Evolutionary conservation across 179 eudicot genomes (phyloP), one percentile per base, ranked within the genome.

Genomic region (Nepenthes alata): DNA sequence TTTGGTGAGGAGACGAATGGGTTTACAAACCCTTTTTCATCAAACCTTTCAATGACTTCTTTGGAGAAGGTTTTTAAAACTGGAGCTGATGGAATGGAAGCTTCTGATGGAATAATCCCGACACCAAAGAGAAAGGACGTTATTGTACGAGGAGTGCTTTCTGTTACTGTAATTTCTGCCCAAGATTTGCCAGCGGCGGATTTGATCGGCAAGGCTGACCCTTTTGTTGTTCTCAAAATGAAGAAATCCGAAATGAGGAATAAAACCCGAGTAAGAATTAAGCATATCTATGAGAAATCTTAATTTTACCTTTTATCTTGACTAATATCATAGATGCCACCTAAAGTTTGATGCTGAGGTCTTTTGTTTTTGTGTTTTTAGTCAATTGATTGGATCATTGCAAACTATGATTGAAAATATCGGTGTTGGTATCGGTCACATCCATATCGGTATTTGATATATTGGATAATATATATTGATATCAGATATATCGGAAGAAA

Each of bases 131-230:
- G 66, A 69, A 88, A 68, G 60, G 87, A 85, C 58, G 72, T 76
- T 35, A 81, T 90, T 37, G 67, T 85, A 16, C 81, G 97, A 79
- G 97, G 97, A 66, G 93, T 90, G 67, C 82, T 90, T 55, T 85
- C 97, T 14, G 88, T 88, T 58, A 88, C 97, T 14, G 80, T 90
- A 56, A 71, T 85, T 47, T 80, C 88, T 8, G 97, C 88, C 15
- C 86, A 90, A 69, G 79, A 85, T 57, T 74, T 90, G 77, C 88
- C 89, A 2, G 80, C 82, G 4, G 70, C 64, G 14, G 97, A 90
- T 75, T 38, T 88, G 7, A 64, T 75, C 77, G 97, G 97, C 13
- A 90, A 90, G 75, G 71, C 97, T 1, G 97, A 90, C 72, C 97
- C 97, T 15, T 88, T 55, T 68, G 95, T 90, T 11, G 81, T 80